These are phyloP conservation scores for Sarocladium oryzae DNA, from an alignment of 2,329 filamentous ascomycete genomes.

Conservation along the genomic window DNA sequence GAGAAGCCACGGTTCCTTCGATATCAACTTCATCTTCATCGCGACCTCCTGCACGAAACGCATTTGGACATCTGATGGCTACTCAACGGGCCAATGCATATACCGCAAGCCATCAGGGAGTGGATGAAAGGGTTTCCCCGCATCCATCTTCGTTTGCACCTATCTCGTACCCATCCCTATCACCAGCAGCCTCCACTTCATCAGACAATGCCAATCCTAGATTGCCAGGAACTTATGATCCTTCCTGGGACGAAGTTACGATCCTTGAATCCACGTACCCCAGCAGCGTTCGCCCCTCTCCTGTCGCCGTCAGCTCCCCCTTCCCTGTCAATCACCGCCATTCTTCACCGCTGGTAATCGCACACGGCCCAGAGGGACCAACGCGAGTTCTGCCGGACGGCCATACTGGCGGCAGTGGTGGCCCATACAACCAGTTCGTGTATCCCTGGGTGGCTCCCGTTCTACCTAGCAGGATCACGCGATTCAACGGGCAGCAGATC, in stretches of 20 bases:
- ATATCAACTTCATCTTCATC: constrained; percentile 8
- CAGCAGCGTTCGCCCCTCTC: constrained; percentile 1
- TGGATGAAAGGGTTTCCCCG: background rate
- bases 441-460: background rate
- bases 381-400: background rate
- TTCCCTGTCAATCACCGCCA: background rate
- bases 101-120: background rate
- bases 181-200: background rate
- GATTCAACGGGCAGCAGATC: background rate
- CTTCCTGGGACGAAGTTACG: constrained; percentile 15
- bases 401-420: background rate
- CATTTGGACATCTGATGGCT: constrained; percentile 23
- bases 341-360: background rate
- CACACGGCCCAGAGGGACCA: background rate
- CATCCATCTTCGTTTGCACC: constrained; percentile 6
- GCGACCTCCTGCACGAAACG: constrained; percentile 13
- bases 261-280: background rate
- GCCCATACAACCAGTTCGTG: background rate
- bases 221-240: constrained; percentile 12
- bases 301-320: background rate
- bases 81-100: constrained; percentile 18
- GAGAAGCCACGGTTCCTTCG: constrained; percentile 14
- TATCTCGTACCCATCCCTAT: background rate
- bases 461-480: background rate
- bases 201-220: background rate